Percentiles rank a stretch among this genome's conserved stretches.
phyloP scores from a whole-genome alignment of 352 stramenopile genomes.

The Pythium biforme region DNA sequence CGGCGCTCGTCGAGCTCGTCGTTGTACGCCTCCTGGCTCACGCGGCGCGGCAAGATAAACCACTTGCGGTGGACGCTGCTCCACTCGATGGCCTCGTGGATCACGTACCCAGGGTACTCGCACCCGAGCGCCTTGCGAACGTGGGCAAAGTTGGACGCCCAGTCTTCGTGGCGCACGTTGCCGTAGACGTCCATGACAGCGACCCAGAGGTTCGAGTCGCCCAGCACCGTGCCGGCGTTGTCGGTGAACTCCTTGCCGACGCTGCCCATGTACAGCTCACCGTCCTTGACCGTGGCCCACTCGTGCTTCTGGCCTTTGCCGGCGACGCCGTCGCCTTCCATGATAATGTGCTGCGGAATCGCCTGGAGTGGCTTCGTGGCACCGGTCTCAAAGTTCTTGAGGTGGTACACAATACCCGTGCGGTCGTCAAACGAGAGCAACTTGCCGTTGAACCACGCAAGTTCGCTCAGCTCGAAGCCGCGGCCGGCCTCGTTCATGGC shows the following conservation, averaged over 20 bases:
- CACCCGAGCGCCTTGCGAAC: slow-evolving; percentile 91
- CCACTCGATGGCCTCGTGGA: slow-evolving; percentile 98
- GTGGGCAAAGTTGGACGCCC: slow-evolving; percentile 91
- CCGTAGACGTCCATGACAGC: slow-evolving; percentile 85
- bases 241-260: slow-evolving; percentile 95
- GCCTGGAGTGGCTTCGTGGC: slow-evolving; percentile 71
- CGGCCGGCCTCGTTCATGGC: slow-evolving; percentile 93
- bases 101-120: slow-evolving; percentile 92
- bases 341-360: slow-evolving; percentile 95
- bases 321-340: slow-evolving; percentile 95
- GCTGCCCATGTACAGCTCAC: slow-evolving; percentile 96
- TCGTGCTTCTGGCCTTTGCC: slow-evolving; percentile 99
- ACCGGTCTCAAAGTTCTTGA: slow-evolving; percentile 84
- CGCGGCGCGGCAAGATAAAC: slow-evolving; percentile 96
- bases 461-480: slow-evolving; percentile 95
- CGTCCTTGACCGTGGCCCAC: slow-evolving; percentile 98
- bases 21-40: slow-evolving; percentile 95
- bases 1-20: slow-evolving; percentile 94
- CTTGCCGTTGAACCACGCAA: slow-evolving; percentile 85
- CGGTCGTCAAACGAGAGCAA: slow-evolving; percentile 98
- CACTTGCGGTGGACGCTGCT: slow-evolving; percentile 93
- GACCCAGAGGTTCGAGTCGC: slow-evolving; percentile 98
- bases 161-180: slow-evolving; percentile 91
- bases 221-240: slow-evolving; percentile 89
- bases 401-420: slow-evolving; percentile 97